Base-by-base conservation (phyloP, 2,329 filamentous ascomycete species). In the Penicillium sp. region DNA sequence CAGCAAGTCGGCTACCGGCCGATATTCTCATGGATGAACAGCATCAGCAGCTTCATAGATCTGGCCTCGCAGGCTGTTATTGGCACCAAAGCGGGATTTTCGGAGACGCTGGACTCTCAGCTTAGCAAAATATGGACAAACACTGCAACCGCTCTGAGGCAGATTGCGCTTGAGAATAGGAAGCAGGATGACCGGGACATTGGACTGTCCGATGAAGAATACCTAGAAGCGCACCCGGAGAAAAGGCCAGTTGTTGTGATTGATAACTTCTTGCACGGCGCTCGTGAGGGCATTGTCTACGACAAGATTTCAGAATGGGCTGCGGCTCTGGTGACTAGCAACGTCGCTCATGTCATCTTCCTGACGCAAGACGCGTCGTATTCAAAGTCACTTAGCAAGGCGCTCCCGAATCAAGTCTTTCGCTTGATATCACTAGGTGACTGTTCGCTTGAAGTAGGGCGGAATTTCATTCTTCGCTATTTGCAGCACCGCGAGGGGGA, bases 1-100 rank as follows among this genome's bases (percentile, higher is more conserved):
- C 76, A 79, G 1, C 85, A 92, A 61, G 92, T 97, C 49, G 93
- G 94, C 8, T 97, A 97, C 69, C 82, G 89, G 8, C 94, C 94
- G 0, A 85, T 99, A 0, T 99, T 99, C 71, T 95, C 90, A 0
- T 97, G 92, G 90, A 89, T 95, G 75, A 97, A 97, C 72, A 96
- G 86, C 66, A 84, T 97, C 62, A 96, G 90, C 73, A 96, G 91
- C 69, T 84, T 97, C 74, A 80, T 96, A 61, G 94, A 97, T 65
- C 82, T 97, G 38, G 94, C 93, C 21, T 90, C 94, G 1, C 93
- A 97, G 70, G 90, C 92, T 64, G 94, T 94, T 12, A 96, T 93
- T 20, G 93, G 93, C 12, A 89, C 95, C 57, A 97, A 97, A 74
- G 89, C 91, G 5, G 92, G 92, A 7, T 96, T 97, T 68, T 95